Evolutionary conservation across 1,139 yeast genomes (phyloP).

Genomic region (Saccharomyces hybrid): DNA sequence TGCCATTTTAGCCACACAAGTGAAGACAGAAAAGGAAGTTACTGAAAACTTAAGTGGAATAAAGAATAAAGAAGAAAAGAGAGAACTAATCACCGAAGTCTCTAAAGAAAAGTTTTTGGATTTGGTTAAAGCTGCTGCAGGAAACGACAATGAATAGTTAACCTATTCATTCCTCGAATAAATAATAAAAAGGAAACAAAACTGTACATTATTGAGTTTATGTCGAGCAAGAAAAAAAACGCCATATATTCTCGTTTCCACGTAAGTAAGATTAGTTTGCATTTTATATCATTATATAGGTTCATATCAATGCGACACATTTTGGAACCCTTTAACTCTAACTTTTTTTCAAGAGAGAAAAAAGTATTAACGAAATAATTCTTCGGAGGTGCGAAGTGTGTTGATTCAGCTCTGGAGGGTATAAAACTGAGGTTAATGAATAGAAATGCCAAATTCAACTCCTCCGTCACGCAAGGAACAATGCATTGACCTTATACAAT

Average conservation of each 20-base stretch:
- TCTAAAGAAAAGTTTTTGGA: slow-evolving; percentile 88
- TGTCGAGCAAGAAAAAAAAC: background rate
- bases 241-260: background rate
- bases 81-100: slow-evolving; percentile 66
- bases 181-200: background rate
- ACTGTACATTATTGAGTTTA: background rate
- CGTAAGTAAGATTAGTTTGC: background rate
- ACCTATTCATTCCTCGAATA: background rate
- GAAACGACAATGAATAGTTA: slow-evolving; percentile 31
- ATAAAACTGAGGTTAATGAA: no score
- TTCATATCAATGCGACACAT: background rate
- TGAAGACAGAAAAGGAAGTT: slow-evolving; percentile 41
- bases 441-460: no score
- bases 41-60: slow-evolving; percentile 35
- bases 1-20: slow-evolving; percentile 82
- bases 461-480: no score
- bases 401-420: no score
- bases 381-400: no score
- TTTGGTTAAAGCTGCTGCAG: slow-evolving; percentile 72
- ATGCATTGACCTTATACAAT: no score
- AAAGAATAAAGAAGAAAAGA: slow-evolving; percentile 38
- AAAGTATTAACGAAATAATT: no score
- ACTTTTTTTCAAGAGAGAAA: no score
- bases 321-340: no score
- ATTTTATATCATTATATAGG: background rate